Base-by-base conservation (phyloP, 1,284 basidiomycete genomes). In the Chalciporus sp. region DNA sequence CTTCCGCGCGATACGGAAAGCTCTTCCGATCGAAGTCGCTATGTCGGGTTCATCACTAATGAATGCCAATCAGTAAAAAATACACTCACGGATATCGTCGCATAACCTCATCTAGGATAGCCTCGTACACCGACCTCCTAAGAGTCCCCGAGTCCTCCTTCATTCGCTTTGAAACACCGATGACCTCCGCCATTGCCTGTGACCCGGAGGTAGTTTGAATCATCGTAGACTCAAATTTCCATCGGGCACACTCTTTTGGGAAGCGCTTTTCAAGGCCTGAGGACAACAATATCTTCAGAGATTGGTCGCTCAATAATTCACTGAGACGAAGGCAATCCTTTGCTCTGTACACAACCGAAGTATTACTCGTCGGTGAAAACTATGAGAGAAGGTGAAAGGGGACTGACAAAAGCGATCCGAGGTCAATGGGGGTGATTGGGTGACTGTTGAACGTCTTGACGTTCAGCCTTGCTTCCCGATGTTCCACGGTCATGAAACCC, bases 401-500 rank as follows among this genome's bases (percentile, higher is more conserved):
- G 11, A 47, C 63, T 49, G 8, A 70, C 69, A 68, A 35, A 10
- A 29, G 7, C 12, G 0, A n/a, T 28, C 55, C 31, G 8, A 74
- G 56, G 17, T 58, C 55, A 10, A 67, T 9, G 4, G 37, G 0
- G 8, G 50, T 29, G 1, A 55, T 49, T 1, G 43, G 26, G 2
- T 48, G 50, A 17, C 16, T 41, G 10, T 8, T 58, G 0, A 52
- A 54, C 0, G 0, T 1, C 0, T 68, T 65, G 2, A 31, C 39
- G 1, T 17, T 11, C 9, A 51, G 47, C 35, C 43, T 55, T 1
- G 61, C 60, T 3, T 63, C 50, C 9, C 51, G 61, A 52, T 69
- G 60, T n/a, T 56, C 53, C 2, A 65, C 60, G 0, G 70, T 73
- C 55, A 76, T 51, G 29, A 76, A 67, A 7, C 70, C 74, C 39